Evolutionary conservation across 2,329 filamentous ascomycete species (phyloP), one percentile per base, ranked within the genome.

Genomic region (Neonectria ditissima): DNA sequence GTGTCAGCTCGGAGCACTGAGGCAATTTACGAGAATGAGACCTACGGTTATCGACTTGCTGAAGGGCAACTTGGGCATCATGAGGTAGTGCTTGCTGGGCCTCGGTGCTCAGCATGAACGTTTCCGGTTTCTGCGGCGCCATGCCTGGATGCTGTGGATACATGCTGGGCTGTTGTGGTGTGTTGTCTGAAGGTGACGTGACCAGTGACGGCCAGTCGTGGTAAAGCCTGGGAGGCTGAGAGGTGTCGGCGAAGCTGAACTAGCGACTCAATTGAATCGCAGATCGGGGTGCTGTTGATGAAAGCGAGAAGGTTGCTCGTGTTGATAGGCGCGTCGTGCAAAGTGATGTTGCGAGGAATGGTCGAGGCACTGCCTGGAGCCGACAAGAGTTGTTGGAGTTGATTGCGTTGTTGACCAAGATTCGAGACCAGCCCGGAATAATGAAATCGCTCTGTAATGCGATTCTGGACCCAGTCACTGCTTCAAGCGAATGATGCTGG

Each of bases 21-120:
- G 58, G 34, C 11, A 60, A 56, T 60, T 60, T 51, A 34, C 10
- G 20, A 26, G 14, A 11, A 6, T n/a, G 5, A 16, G 4, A 74
- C 94, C 82, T 86, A 97, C 94, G 84, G 81, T 98, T 98, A 81
- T 99, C 96, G 72, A 99, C 96, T 82, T 99, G 96, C 81, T 98
- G 95, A 72, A 99, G 86, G 65, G 96, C 96, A 77, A 98, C 94
- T 84, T 98, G 93, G 74, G 94, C 94, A 85, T 98, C 96, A 73
- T 97, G 93, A 59, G 96, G 96, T 70, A 99, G 87, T 74, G 93
- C 95, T 83, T 97, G 94, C 83, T 98, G 95, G 65, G 96, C 95
- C 83, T 98, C 95, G 76, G 92, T 94, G 79, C 95, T 97, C 79
- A 99, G 87, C 91, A 99, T 95, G 79, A 99, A 99, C 43, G 96